Evolutionary conservation across 768 basidiomycete genomes (phyloP).

Genomic region (Kwoniella mangroviensis): DNA sequence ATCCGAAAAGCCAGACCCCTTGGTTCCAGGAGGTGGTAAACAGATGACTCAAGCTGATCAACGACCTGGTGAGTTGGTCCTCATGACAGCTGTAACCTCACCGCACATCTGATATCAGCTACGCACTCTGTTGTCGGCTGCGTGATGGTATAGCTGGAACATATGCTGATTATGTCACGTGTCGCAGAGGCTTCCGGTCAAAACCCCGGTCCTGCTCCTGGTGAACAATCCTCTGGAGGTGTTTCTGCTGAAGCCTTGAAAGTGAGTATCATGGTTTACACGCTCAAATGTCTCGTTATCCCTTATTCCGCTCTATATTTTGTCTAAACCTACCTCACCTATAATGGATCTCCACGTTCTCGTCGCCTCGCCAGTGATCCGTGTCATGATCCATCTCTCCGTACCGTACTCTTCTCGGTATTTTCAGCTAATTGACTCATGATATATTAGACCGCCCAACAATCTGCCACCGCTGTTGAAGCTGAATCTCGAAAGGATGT

Average conservation of each 20-base stretch:
- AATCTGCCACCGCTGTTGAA: slow-evolving; percentile 27
- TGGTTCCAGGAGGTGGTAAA: slow-evolving; percentile 15
- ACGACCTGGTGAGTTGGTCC: slow-evolving; percentile 27
- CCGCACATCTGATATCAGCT: background rate
- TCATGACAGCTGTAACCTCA: background rate
- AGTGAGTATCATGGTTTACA: slow-evolving; percentile 7
- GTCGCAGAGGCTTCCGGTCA: background rate
- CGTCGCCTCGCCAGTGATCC: background rate
- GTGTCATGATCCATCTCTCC: background rate
- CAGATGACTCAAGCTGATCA: slow-evolving; percentile 36
- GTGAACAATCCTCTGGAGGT: slow-evolving; percentile 18
- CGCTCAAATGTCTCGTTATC: too few relatives aligned
- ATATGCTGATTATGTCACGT: background rate
- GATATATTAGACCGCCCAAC: slow-evolving; percentile 13
- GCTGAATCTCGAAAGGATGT: slow-evolving; percentile 35
- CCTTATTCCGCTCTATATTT: background rate
- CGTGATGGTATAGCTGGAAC: background rate
- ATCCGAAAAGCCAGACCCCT: slow-evolving; percentile 24
- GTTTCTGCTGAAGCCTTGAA: slow-evolving; percentile 25
- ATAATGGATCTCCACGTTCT: background rate
- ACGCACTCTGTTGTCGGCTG: too few relatives aligned
- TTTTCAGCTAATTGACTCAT: background rate
- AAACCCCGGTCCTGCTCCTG: slow-evolving; percentile 16
- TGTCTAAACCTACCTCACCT: background rate
- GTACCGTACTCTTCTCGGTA: background rate